phyloP scores from a whole-genome alignment of 169 alveolate species.

The Plasmodium gonderi region DNA sequence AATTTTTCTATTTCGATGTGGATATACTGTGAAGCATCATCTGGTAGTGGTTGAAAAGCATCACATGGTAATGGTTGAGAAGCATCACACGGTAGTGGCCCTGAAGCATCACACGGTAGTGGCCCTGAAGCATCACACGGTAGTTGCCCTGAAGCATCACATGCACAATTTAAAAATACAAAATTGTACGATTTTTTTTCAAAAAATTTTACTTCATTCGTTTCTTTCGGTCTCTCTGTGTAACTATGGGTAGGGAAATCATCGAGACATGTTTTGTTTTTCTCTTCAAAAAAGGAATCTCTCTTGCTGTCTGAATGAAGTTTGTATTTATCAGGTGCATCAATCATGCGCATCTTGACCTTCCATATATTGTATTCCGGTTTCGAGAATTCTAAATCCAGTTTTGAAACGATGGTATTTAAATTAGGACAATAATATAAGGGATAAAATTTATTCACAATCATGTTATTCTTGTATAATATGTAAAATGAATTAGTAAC shows the following conservation, averaged over 20 bases:
- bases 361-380: not conserved
- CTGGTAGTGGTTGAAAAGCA: not conserved
- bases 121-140: too few species aligned
- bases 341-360: constrained; percentile 1
- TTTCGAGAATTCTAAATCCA: constrained; percentile 26
- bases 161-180: not conserved
- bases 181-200: not conserved
- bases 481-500: not conserved
- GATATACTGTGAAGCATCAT: not conserved
- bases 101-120: not conserved
- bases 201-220: constrained; percentile 13
- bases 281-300: not conserved
- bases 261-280: not conserved
- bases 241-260: not conserved
- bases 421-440: constrained; percentile 30
- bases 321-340: not conserved
- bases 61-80: too few species aligned
- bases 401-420: constrained; percentile 13
- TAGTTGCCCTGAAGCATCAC: too few species aligned
- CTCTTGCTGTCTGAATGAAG: not conserved
- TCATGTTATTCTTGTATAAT: constrained; percentile 24
- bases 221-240: not conserved
- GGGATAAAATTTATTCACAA: constrained; percentile 36
- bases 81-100: not conserved
- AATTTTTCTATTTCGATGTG: not conserved